phyloP scores from a whole-genome alignment of 1,139 yeast genomes.

The Zygoascus sp. region DNA sequence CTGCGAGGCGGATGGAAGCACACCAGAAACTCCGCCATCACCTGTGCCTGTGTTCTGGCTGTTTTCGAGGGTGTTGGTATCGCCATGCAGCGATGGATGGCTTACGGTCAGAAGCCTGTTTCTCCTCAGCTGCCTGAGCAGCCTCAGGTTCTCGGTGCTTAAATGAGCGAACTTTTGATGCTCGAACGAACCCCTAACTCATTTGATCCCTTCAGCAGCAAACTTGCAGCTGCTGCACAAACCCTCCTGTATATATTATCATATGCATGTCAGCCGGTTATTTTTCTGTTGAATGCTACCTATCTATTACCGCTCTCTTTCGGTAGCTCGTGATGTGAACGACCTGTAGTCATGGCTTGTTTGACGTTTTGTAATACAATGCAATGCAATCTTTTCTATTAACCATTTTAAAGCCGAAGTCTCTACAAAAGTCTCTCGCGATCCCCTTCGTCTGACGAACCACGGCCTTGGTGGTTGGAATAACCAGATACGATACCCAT shows the following conservation, averaged over 20 bases:
- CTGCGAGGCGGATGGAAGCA: constrained; percentile 99
- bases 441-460: neutral
- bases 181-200: too few relatives aligned
- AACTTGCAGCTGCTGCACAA: too few relatives aligned
- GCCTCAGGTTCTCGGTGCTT: constrained; percentile 16
- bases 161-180: too few relatives aligned
- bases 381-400: neutral
- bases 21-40: constrained; percentile 92
- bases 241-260: neutral
- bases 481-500: neutral
- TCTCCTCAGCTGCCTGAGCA: constrained; percentile 38
- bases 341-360: neutral
- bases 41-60: constrained; percentile 95
- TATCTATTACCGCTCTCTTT: constrained; percentile 1
- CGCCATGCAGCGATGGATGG: constrained; percentile 88
- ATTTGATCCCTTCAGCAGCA: too few relatives aligned
- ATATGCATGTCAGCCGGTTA: neutral
- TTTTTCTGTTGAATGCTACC: neutral
- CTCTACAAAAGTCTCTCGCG: neutral
- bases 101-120: constrained; percentile 71
- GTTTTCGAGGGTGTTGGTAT: constrained; percentile 98
- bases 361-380: constrained; percentile 1
- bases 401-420: neutral
- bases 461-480: neutral
- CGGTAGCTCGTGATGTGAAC: constrained; percentile 4